Percentiles rank a stretch among this genome's conserved stretches.
Conservation (phyloP, 2,329 filamentous ascomycete species). For the Fusarium miscanthi region DNA sequence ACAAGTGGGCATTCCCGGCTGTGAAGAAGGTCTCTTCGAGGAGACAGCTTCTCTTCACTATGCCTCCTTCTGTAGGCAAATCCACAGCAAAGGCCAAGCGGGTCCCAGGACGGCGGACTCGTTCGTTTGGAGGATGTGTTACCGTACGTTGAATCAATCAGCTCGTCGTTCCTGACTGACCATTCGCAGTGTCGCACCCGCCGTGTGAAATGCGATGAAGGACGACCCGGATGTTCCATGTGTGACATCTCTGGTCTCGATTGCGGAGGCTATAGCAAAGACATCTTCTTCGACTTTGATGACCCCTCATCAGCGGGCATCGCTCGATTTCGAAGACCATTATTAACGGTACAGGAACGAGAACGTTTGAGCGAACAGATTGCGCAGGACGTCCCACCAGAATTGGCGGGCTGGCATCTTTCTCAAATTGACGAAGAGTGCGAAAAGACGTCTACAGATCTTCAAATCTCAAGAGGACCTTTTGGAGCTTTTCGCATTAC, state of each 20-base stretch:
- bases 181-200: conserved; percentile 20
- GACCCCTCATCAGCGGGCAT: neutral
- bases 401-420: conserved; percentile 8
- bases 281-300: conserved; percentile 32
- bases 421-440: conserved; percentile 31
- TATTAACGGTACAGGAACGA: conserved; percentile 21
- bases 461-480: conserved; percentile 28
- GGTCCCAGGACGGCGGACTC: neutral
- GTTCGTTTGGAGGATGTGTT: conserved; percentile 31
- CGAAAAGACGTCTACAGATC: neutral
- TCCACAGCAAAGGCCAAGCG: neutral
- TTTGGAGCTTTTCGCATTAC: conserved; percentile 28
- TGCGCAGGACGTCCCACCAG: neutral
- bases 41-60: neutral
- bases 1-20: neutral
- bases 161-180: neutral
- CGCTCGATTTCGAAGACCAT: conserved; percentile 19
- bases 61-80: neutral
- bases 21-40: conserved; percentile 9
- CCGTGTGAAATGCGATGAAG: conserved; percentile 35
- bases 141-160: neutral
- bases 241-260: conserved; percentile 9
- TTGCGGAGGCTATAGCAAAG: conserved; percentile 31
- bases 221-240: conserved; percentile 23
- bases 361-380: conserved; percentile 27